Base-by-base conservation (phyloP, 1,139 yeast species). In the Debaryomyces coudertii region DNA sequence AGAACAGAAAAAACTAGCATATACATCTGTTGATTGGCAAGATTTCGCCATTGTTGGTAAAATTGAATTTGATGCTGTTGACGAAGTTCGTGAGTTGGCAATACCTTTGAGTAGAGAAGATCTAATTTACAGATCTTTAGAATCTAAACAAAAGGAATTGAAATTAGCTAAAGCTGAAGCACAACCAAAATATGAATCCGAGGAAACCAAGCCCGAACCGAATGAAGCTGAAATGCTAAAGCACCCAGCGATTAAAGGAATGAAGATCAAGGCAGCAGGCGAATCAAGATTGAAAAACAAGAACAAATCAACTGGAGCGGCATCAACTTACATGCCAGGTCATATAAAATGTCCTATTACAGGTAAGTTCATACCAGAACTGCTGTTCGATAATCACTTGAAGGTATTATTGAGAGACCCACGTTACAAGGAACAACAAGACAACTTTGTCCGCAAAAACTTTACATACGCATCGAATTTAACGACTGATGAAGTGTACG, bases 21-120 rank as follows among this genome's bases (percentile, higher is more conserved):
- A 77, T 65, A 92, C 95, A 0, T 80, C 86, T 25, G 85, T 90
- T 22, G 92, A 92, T 63, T 93, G 99, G 99, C 85, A 85, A 50
- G 89, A 87, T 51, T 90, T 90, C 59, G 71, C 76, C 1, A 71
- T 90, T 14, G 87, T 87, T 3, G 90, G 85, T 42, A 82, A 85
- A 1, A 73, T 90, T 9, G 80, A 77, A 44, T 86, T 90, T 56
- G 82, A 81, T 31, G 83, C 82, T 2, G 71, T 83, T 1, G 96
- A 89, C 61, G 73, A 76, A 46, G 82, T 78, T 12, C 76, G 79
- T 7, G 86, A 81, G 44, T 67, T 87, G 46, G 81, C 87, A 1
- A 63, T 71, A 1, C 93, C 97, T 0, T 58, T 85, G 47, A 68
- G 75, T n/a, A 61, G 82, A 49, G 74, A 80, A 5, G 86, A 84